Evolutionary conservation across 139 green algal species (phyloP), one percentile per base, ranked within the genome.

Genomic region (Ulvella scutata): DNA sequence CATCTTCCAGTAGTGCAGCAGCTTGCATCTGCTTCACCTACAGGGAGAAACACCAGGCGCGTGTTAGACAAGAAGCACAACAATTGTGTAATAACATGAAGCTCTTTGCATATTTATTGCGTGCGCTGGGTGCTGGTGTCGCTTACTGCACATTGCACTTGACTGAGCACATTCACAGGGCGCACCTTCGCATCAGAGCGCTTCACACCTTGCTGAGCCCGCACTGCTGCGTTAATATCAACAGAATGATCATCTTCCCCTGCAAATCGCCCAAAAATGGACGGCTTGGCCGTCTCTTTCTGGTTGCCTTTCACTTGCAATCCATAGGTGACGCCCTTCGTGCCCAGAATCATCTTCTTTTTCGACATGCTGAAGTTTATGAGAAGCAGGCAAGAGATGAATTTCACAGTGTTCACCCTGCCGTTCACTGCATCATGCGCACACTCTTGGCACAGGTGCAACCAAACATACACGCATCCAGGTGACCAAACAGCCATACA

Each of bases 1-100:
- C 84, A 74, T 98, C 94, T 74, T 96, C 80, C 7, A 83, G 84
- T n/a, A 98, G 74, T 2, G 92, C 94, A 3, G 81, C 82, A n/a
- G 85, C 87, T 33, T 95, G 91, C 79, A 89, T 75, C 21, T 89
- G 75, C 28, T 89, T 82, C 26, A 91, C 85, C 88, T 93, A 84
- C 38, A 76, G 2, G 9, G 26, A 20, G 6, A 4, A 37, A 20
- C 6, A 44, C n/a, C n/a, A n/a, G n/a, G n/a, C n/a, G n/a, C n/a
- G n/a, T n/a, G n/a, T n/a, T n/a, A n/a, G n/a, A n/a, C n/a, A n/a
- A 26, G 36, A 43, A 38, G 43, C 17, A 34, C 23, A 72, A 20
- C 38, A 51, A 33, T 17, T 29, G 6, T 29, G 23, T 23, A 4
- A 79, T 9, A 72, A 17, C 7, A 7, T 75, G 21, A 26, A 20